A percentile compares a stretch with the other conserved stretches of the same genome.
These are phyloP conservation scores for Calocera viscosa DNA, from an alignment of 768 basidiomycete genomes.

Conservation along the genomic window DNA sequence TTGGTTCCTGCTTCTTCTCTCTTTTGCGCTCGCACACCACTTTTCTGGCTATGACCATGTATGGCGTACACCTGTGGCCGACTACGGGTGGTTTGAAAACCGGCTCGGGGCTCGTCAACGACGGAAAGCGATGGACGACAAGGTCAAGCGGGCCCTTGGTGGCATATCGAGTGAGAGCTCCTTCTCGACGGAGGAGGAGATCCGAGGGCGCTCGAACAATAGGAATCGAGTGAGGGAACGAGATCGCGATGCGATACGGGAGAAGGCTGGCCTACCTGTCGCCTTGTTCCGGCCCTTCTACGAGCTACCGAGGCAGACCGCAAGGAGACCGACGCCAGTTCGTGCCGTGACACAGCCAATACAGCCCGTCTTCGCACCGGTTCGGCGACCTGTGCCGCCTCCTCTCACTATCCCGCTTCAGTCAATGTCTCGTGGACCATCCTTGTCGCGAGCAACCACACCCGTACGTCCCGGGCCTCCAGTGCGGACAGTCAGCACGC, in stretches of 20 bases:
- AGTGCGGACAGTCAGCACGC: neutral
- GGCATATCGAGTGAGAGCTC: neutral
- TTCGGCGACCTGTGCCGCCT: neutral
- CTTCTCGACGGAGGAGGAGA: neutral
- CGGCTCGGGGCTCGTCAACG: neutral
- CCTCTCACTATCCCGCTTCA: neutral
- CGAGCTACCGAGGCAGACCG: neutral
- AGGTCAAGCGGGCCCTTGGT: slow-evolving; percentile 1
- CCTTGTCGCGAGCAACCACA: neutral
- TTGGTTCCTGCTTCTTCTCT: neutral
- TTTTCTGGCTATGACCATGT: neutral
- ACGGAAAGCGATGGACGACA: neutral
- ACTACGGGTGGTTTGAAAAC: neutral
- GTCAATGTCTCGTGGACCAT: neutral
- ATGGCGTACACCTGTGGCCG: slow-evolving; percentile 1
- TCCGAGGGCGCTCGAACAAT: neutral
- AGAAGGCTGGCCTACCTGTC: neutral
- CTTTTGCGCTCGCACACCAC: neutral
- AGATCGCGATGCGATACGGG: neutral
- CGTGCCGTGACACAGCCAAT: neutral
- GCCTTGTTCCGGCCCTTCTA: neutral
- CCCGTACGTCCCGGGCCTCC: neutral
- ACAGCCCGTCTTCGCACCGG: neutral
- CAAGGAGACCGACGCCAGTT: neutral
- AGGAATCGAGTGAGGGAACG: neutral